These are phyloP conservation scores for Sclerospora graminicola DNA, from an alignment of 352 stramenopile genomes.

Conservation along the genomic window DNA sequence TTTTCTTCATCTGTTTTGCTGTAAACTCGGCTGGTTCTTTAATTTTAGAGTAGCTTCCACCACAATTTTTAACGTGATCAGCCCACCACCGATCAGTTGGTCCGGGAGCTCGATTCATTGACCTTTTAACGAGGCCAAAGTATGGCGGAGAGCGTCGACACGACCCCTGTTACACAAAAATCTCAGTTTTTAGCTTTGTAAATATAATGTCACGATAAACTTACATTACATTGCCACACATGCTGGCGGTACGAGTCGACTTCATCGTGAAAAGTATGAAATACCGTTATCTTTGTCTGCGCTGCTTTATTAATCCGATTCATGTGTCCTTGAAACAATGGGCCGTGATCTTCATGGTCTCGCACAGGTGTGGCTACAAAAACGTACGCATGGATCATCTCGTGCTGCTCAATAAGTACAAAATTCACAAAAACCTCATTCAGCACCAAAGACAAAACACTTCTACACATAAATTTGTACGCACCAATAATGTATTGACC, in stretches of 20 bases:
- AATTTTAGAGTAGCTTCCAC: conserved; percentile 61
- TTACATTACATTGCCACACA: conserved; percentile 79
- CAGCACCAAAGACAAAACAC: no score
- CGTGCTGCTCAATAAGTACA: conserved; percentile 36
- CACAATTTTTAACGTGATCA: conserved; percentile 55
- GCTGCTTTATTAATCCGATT: conserved; percentile 58
- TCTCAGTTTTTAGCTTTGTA: neutral
- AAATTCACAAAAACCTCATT: no score
- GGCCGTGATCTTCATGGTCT: conserved; percentile 81
- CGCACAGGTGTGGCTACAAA: conserved; percentile 71
- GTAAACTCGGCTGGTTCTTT: conserved; percentile 55
- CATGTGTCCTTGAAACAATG: conserved; percentile 76
- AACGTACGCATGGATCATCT: conserved; percentile 87
- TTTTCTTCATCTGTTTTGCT: conserved; percentile 48
- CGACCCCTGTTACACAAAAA: conserved; percentile 28
- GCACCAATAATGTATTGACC: conserved; percentile 82
- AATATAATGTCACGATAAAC: conserved; percentile 3
- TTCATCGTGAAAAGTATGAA: conserved; percentile 86
- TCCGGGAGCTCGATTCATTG: conserved; percentile 79
- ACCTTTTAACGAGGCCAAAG: conserved; percentile 78
- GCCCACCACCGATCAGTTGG: conserved; percentile 65
- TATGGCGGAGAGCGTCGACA: conserved; percentile 53
- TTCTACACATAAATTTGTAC: no score
- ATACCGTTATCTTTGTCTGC: conserved; percentile 76
- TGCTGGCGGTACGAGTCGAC: conserved; percentile 78